phyloP scores from a whole-genome alignment of 208 protist species.

The Leptomonas seymouri region DNA sequence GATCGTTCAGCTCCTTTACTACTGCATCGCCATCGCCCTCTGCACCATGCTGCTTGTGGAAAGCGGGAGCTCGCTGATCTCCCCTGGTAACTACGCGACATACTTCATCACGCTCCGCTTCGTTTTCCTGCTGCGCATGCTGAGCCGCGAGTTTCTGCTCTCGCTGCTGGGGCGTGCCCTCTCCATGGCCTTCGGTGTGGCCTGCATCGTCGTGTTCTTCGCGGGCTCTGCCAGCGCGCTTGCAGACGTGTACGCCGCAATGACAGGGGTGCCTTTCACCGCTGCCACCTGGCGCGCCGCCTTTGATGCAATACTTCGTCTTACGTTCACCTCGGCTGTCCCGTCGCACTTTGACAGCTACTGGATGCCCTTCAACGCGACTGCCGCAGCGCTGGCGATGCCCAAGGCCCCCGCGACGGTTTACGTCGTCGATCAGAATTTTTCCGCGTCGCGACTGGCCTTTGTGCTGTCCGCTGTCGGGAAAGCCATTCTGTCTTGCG shows the following conservation, averaged over 20 bases:
- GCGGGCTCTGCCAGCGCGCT: slow-evolving; percentile 57
- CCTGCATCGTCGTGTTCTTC: slow-evolving; percentile 55
- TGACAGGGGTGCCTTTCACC: slow-evolving; percentile 21
- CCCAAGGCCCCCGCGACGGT: slow-evolving; percentile 16
- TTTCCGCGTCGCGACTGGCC: slow-evolving; percentile 36
- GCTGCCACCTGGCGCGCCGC: slow-evolving; percentile 44
- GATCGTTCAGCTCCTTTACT: slow-evolving; percentile 69
- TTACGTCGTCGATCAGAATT: slow-evolving; percentile 22
- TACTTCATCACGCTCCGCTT: slow-evolving; percentile 74
- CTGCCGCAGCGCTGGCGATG: slow-evolving; percentile 35
- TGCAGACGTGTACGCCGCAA: slow-evolving; percentile 43
- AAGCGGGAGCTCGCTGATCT: slow-evolving; percentile 41
- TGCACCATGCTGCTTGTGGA: slow-evolving; percentile 60
- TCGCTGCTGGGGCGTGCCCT: slow-evolving; percentile 33
- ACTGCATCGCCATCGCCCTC: slow-evolving; percentile 51
- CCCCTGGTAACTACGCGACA: slow-evolving; percentile 50
- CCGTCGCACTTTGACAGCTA: slow-evolving; percentile 25
- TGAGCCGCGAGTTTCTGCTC: slow-evolving; percentile 61
- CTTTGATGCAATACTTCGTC: slow-evolving; percentile 51
- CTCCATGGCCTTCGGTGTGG: slow-evolving; percentile 34
- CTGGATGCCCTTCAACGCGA: slow-evolving; percentile 59
- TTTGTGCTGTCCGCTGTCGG: slow-evolving; percentile 62
- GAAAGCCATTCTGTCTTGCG: slow-evolving; percentile 44
- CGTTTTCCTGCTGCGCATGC: slow-evolving; percentile 59
- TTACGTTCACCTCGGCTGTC: slow-evolving; percentile 56